phyloP scores from a whole-genome alignment of 1,284 basidiomycete species.

The Boletellus deceptivus region DNA sequence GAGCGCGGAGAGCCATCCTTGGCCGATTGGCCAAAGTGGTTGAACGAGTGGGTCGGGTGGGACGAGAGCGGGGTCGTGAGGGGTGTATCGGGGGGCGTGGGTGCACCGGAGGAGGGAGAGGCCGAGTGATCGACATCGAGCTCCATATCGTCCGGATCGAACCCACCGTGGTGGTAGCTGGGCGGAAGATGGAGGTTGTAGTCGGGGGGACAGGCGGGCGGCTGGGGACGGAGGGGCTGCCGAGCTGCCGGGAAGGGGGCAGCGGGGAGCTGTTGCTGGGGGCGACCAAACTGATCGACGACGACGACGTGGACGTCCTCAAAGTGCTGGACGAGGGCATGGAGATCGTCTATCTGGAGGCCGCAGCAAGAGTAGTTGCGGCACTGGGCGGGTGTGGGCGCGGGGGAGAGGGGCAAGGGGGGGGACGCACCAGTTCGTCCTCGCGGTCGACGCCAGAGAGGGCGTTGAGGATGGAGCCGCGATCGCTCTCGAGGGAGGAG shows the following conservation, averaged over 20 bases:
- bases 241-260: slow-evolving; percentile 43
- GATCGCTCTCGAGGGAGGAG: slow-evolving; percentile 60
- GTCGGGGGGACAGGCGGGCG: slow-evolving; percentile 21
- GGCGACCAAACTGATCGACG: slow-evolving; percentile 53
- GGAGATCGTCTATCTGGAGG: slow-evolving; percentile 73
- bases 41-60: slow-evolving; percentile 48
- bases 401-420: background rate
- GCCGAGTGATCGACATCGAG: slow-evolving; percentile 58
- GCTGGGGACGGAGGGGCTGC: slow-evolving; percentile 24
- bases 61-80: slow-evolving; percentile 46
- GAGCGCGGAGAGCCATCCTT: slow-evolving; percentile 27
- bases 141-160: slow-evolving; percentile 81
- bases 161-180: slow-evolving; percentile 34
- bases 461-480: slow-evolving; percentile 61
- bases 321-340: slow-evolving; percentile 84
- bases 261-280: slow-evolving; percentile 42
- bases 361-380: slow-evolving; percentile 86
- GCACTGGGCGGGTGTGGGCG: slow-evolving; percentile 43
- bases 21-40: slow-evolving; percentile 37
- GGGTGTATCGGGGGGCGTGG: slow-evolving; percentile 51
- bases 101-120: slow-evolving; percentile 45
- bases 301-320: slow-evolving; percentile 81
- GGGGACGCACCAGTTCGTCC: slow-evolving; percentile 59
- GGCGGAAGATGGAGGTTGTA: slow-evolving; percentile 15
- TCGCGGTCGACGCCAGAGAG: slow-evolving; percentile 66